Base-by-base conservation (phyloP, 371 early-diverging fungal species). In the Rhizomucor pusillus region DNA sequence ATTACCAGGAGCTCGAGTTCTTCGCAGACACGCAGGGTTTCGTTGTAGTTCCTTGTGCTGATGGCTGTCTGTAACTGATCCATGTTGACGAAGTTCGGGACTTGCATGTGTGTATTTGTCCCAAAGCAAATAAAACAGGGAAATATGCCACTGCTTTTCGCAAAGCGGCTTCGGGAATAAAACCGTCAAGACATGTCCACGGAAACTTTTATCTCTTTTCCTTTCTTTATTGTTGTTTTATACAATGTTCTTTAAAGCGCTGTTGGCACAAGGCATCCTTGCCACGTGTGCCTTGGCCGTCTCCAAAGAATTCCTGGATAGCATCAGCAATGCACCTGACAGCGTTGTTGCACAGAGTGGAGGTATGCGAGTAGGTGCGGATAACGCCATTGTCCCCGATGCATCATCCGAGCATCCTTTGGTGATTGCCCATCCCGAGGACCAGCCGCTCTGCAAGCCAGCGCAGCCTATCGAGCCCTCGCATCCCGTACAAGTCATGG, bases 391-490 rank as follows among this genome's bases (percentile, higher is more conserved):
- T 52, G 55, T 75, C 1, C 75, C 75, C 0, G 75, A 75, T 54
- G 65, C 72, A 24, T 64, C 72, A 11, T 47, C 75, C 18, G 75
- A 75, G 11, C 65, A 67, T 20, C 75, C 75, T 9, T 22, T 75
- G 36, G 60, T 75, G 7, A 33, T 71, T 2, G 62, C 67, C 4
- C 62, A 62, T 20, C 50, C 56, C 5, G 66, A 71, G 39, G 66
- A 63, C 11, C 72, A 71, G 46, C 75, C 75, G 0, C 20, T 75
- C 3, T 77, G 77, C 43, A 61, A 66, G 23, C 69, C 71, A 5
- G 43, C 63, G 22, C 12, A 29, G 0, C 18, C 41, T 0, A 56
- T 71, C 9, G 11, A 48, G 1, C 64, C 77, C 13, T 54, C 62
- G 1, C 53, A 57, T 10, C 29, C 54, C 1, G 16, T 71, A 19